A percentile compares a stretch with the other conserved stretches of the same genome.
These are phyloP conservation scores for Byssoonygena ceratinophila DNA, from an alignment of 2,329 filamentous ascomycete genomes.

Conservation along the genomic window DNA sequence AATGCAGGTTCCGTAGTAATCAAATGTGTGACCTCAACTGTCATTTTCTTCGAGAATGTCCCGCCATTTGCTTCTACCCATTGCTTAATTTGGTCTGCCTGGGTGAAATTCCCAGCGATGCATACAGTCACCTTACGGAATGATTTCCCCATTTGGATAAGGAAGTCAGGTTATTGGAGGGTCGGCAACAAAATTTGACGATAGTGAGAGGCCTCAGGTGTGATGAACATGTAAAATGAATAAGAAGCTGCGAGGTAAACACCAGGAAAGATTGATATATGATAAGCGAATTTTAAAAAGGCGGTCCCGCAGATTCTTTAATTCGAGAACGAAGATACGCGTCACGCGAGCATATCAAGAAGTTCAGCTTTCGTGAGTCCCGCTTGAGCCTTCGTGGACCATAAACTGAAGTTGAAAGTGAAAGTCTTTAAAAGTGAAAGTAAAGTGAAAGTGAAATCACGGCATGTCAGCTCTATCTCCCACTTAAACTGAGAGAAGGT, in stretches of 20 bases:
- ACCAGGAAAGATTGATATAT: no score
- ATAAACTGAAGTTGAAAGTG: background rate
- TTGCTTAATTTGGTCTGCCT: conserved; percentile 47
- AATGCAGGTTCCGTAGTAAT: conserved; percentile 56
- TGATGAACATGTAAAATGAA: no score
- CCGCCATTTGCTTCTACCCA: conserved; percentile 60
- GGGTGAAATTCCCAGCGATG: conserved; percentile 48
- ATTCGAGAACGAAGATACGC: no score
- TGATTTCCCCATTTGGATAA: conserved; percentile 28
- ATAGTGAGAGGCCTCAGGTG: no score
- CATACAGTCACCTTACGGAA: conserved; percentile 49
- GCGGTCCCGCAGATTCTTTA: no score
- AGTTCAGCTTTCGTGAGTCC: no score
- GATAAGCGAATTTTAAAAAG: no score
- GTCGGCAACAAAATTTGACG: no score
- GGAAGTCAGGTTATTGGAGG: background rate
- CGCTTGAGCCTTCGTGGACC: background rate
- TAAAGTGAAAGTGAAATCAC: background rate
- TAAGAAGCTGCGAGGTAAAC: no score
- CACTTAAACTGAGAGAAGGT: background rate
- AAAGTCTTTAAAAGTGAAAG: no score
- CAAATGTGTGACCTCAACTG: conserved; percentile 57
- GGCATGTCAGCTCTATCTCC: background rate
- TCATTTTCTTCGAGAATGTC: conserved; percentile 43
- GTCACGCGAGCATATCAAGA: no score